Base-by-base conservation (phyloP, 2,329 filamentous ascomycete genomes). In the Mycosphaerella sp. region DNA sequence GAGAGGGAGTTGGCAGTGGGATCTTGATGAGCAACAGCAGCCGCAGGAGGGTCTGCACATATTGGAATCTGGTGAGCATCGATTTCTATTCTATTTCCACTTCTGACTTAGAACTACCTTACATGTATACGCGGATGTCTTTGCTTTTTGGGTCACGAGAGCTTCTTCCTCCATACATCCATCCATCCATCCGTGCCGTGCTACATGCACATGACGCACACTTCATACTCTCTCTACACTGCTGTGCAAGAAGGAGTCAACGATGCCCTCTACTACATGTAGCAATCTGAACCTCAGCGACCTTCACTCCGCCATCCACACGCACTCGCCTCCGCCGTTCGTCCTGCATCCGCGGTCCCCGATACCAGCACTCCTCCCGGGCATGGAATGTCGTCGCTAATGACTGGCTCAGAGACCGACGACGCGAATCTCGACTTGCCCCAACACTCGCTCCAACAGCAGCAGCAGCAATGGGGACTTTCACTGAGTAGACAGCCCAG, bases 341-440 rank as follows among this genome's bases (percentile, higher is more conserved):
- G 27, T 30, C 25, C 39, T 49, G 45, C 45, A 35, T 17, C 37
- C 16, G 16, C n/a, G n/a, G 39, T 35, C 28, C 17, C 37, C 34
- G 34, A n/a, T 39, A 30, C 27, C 30, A 30, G 9, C 27, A 13
- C 13, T 27, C 21, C 25, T 28, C 21, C 27, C 18, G 27, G 16
- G 10, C 17, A 17, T 49, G 40, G 40, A 49, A 49, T 49, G 45
- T 49, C 45, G 45, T 42, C 45, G 39, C 44, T 49, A 27, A 43
- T 41, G 17, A 49, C 56, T 57, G 54, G 47, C 35, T 58, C 56
- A 21, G 58, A 60, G 18, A 59, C 58, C 4, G 56, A 59, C 53
- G 54, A 57, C 35, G 49, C 49, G 27, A 44, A 46, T 39, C 17
- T 17, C 14, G 30, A 49, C 6, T 3, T 21, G 43, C 5, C n/a